A percentile compares a stretch with the other conserved stretches of the same genome.
Conservation (phyloP, 352 stramenopile species). For the Thraustotheca clavata region DNA sequence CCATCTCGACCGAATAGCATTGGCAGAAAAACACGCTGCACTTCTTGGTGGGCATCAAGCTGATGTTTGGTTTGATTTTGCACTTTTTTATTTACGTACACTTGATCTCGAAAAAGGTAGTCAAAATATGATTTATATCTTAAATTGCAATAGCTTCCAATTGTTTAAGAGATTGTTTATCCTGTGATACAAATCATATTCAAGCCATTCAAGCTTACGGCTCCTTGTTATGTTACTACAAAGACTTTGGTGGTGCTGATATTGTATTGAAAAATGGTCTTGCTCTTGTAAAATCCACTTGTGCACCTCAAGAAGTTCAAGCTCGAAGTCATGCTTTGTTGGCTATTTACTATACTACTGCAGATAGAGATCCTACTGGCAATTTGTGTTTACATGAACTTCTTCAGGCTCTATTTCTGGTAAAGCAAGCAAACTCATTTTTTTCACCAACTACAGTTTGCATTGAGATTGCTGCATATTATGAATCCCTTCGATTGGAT, state of each 20-base stretch:
- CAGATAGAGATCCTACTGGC: slow-evolving; percentile 36
- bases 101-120: slow-evolving; percentile 47
- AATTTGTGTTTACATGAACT: slow-evolving; percentile 64
- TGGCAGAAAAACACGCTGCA: slow-evolving; percentile 35
- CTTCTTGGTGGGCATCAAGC: slow-evolving; percentile 9
- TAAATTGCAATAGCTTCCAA: slow-evolving; percentile 14
- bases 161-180: slow-evolving; percentile 48
- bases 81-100: slow-evolving; percentile 40
- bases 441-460: slow-evolving; percentile 33
- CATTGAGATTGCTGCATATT: slow-evolving; percentile 42
- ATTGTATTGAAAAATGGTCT: slow-evolving; percentile 38
- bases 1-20: slow-evolving; percentile 56
- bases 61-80: slow-evolving; percentile 56
- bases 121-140: too few relatives aligned
- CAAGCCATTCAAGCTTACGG: slow-evolving; percentile 40
- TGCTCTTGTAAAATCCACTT: not conserved
- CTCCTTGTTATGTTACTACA: slow-evolving; percentile 49
- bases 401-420: slow-evolving; percentile 38
- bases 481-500: slow-evolving; percentile 38
- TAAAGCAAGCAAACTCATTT: slow-evolving; percentile 15
- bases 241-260: slow-evolving; percentile 38
- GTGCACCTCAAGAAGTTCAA: not conserved
- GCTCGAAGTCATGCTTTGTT: slow-evolving; percentile 41
- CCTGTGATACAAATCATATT: slow-evolving; percentile 34
- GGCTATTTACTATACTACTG: slow-evolving; percentile 46